Base-by-base conservation (phyloP, 2,329 filamentous ascomycete genomes). In the Fusarium xyrophilum region DNA sequence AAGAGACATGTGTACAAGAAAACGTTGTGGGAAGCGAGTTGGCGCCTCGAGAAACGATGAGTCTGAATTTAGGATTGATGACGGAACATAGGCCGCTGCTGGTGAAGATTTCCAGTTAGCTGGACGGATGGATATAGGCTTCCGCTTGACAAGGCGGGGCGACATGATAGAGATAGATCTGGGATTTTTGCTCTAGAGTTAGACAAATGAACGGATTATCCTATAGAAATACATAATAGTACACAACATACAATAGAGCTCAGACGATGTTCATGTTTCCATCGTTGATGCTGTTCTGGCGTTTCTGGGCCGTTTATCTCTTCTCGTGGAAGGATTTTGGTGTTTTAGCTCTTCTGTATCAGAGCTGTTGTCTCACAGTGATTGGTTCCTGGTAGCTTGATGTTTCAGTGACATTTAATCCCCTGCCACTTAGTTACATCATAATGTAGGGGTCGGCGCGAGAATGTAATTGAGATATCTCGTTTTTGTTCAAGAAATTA, bases 191-290 rank as follows among this genome's bases (percentile, higher is more conserved):
- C 65, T 57, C 65, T 63, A 69, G 60, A 63, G 72, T 71, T 71
- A 74, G 71, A 74, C 63, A 66, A 73, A 74, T 72, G 72, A 73
- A 74, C 56, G 69, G 61, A 67, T 66, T 65, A 63, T 69, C 71
- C 61, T 53, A 68, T 61, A 57, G 44, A 57, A 46, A 65, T 70
- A 69, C 56, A 61, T 71, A 65, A 73, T 67, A 72, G 32, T 68
- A 62, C 58, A 72, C 38, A 48, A 43, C 54, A 65, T 54, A 65
- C 62, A 65, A 54, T 65, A 65, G 60, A 65, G 46, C 60, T 60
- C 60, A 32, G 54, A 65, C 39, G 30, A 35, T 65, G 46, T 65
- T 65, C 32, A 42, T 59, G 21, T 65, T 53, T 57, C 48, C 43
- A 48, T 36, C 33, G 27, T 35, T 7, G 14, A n/a, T n/a, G 21